phyloP scores from a whole-genome alignment of 495 filamentous ascomycete genomes.

The Neurospora intermedia region DNA sequence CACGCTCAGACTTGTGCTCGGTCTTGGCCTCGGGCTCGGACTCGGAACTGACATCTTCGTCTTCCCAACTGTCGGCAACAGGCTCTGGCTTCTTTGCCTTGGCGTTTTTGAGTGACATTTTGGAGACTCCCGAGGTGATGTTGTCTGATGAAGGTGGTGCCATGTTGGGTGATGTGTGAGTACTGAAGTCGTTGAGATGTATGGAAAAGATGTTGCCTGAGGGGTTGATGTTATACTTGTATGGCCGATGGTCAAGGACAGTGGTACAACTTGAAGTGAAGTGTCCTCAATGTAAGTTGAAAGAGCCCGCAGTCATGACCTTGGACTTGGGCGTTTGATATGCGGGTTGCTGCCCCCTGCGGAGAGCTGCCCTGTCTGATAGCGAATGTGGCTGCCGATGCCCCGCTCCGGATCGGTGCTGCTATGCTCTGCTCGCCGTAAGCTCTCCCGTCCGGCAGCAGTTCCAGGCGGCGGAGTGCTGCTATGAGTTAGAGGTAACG shows the following conservation, averaged over 20 bases:
- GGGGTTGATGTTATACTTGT: background rate
- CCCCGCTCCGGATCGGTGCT: background rate
- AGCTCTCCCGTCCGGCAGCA: background rate
- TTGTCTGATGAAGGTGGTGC: slow-evolving; percentile 12
- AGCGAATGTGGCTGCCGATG: background rate
- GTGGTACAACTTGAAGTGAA: too few species aligned
- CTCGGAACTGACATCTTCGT: slow-evolving; percentile 46
- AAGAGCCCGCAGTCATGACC: too few species aligned
- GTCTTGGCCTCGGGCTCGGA: slow-evolving; percentile 22
- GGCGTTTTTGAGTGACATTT: slow-evolving; percentile 27
- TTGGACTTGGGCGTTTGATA: background rate
- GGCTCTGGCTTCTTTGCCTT: slow-evolving; percentile 28
- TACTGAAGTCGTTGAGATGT: background rate
- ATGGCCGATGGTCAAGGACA: too few species aligned
- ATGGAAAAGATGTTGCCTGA: background rate
- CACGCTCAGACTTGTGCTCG: slow-evolving; percentile 8
- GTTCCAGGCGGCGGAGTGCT: background rate
- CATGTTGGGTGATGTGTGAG: slow-evolving; percentile 3
- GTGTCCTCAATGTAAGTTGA: too few species aligned
- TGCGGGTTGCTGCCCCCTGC: background rate
- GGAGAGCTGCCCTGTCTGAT: background rate
- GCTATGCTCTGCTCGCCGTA: background rate
- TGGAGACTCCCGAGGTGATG: slow-evolving; percentile 20
- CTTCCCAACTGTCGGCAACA: slow-evolving; percentile 80
- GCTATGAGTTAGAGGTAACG: background rate